phyloP scores from a whole-genome alignment of 208 protist species.

The Sergeia podlipaevii region DNA sequence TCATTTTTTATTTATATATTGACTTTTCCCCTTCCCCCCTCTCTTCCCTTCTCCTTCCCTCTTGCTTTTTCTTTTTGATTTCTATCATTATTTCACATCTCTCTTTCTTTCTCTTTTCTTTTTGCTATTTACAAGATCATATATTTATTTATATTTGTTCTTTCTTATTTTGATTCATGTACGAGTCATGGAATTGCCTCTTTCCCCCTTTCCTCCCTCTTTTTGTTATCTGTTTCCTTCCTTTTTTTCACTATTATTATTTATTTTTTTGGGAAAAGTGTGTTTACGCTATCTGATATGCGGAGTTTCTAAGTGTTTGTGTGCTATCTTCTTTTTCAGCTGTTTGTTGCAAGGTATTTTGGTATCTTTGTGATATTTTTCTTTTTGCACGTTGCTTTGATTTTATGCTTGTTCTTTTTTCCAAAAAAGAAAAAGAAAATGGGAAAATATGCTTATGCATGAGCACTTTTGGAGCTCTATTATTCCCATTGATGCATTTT shows the following conservation, averaged over 20 bases:
- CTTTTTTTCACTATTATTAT: too few relatives aligned
- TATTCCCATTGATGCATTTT: too few relatives aligned
- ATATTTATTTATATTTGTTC: background rate
- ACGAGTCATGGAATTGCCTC: background rate
- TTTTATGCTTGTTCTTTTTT: background rate
- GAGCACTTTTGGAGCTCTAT: too few relatives aligned
- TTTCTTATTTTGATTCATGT: background rate
- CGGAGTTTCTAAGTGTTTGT: too few relatives aligned
- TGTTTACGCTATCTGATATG: too few relatives aligned
- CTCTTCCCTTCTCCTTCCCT: background rate
- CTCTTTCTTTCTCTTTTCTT: background rate
- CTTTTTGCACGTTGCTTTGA: background rate
- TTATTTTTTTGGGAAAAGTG: too few relatives aligned
- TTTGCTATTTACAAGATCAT: background rate
- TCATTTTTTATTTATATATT: conserved; percentile 11
- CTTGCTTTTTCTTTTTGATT: background rate
- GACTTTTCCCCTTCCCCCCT: conserved; percentile 2
- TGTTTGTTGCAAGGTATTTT: too few relatives aligned
- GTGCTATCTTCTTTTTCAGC: too few relatives aligned
- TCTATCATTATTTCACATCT: too few relatives aligned
- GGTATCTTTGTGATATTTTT: background rate
- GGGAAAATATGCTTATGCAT: background rate
- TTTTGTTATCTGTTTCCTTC: background rate
- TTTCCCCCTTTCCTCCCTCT: background rate
- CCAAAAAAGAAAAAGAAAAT: background rate